Conservation (phyloP, 2,329 filamentous ascomycete species). For the Tolypocladium pustulatum region DNA sequence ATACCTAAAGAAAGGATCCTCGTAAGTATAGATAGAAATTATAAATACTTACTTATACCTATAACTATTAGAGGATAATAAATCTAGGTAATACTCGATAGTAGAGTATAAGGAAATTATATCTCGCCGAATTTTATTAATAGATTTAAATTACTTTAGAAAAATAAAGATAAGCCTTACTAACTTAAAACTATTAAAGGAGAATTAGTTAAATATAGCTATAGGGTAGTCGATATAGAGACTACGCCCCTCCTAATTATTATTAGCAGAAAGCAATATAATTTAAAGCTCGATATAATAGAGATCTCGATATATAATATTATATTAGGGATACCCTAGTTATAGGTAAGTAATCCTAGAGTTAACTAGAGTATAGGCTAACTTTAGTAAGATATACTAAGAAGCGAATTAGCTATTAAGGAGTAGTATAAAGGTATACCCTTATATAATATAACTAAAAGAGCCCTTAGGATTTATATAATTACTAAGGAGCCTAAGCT, state of each 20-base stretch:
- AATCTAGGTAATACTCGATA: too few species aligned
- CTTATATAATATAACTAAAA: background rate
- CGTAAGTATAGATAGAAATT: background rate
- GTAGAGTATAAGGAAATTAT: too few species aligned
- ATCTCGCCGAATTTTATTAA: background rate
- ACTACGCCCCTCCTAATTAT: background rate
- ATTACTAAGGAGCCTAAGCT: background rate
- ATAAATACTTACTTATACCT: too few species aligned
- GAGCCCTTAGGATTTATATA: background rate
- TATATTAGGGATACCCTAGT: background rate
- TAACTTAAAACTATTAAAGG: background rate
- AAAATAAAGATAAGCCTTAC: background rate
- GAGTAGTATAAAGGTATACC: background rate
- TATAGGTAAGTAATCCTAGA: background rate
- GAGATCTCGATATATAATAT: too few species aligned
- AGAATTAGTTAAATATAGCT: background rate
- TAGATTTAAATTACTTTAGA: background rate
- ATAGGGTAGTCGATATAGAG: background rate
- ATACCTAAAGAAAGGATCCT: background rate
- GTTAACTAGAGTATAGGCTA: background rate
- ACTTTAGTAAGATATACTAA: background rate
- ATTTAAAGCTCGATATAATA: background rate
- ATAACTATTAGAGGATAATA: too few species aligned
- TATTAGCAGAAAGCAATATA: background rate
- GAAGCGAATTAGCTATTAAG: background rate